Evolutionary conservation across 2,329 filamentous ascomycete species (phyloP), one percentile per base, ranked within the genome.

Genomic region (Colletotrichum lentis): DNA sequence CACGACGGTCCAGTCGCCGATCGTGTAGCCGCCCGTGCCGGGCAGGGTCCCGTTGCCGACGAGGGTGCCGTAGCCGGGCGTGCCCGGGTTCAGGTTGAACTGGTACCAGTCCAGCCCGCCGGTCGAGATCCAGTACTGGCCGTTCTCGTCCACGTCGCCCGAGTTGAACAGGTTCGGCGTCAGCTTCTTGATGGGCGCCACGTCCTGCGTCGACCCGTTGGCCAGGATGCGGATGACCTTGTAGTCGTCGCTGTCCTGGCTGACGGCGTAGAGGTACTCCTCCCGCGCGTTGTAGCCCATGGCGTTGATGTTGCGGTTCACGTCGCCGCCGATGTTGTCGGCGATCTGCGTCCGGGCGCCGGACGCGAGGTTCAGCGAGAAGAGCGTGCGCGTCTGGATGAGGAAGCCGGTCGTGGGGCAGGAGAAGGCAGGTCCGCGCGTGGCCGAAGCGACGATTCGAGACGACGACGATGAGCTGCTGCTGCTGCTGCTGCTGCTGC

Each of bases 221-320:
- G 59, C 64, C 3, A 65, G 60, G 55, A 75, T 74, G 16, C 74
- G 73, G 44, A 75, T 59, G 10, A 75, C 1, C 16, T 44, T 50
- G 41, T 61, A 55, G 20, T 43, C 46, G 11, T 41, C 35, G 20
- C 12, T 22, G 50, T 8, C 14, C 31, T 20, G 37, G 10, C 49
- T 57, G 37, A 70, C 44, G 11, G 54, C 74, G 63, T 75, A 75
- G 2, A 75, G 55, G 53, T 72, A 71, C 22, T 73, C 73, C 11
- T 75, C 74, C 6, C 63, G 56, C 3, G 61, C 53, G 20, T 74
- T 75, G 65, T 74, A 75, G 5, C 70, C 74, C 12, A 75, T 63
- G 8, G 72, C 73, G 41, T 75, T 73, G 64, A 75, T 67, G 58
- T 49, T 62, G 35, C 57, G 44, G 0, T 35, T n/a, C 7, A 3